Percentiles rank a stretch among this genome's conserved stretches.
These are phyloP conservation scores for Russula earlei DNA, from an alignment of 768 basidiomycete genomes.

Conservation along the genomic window DNA sequence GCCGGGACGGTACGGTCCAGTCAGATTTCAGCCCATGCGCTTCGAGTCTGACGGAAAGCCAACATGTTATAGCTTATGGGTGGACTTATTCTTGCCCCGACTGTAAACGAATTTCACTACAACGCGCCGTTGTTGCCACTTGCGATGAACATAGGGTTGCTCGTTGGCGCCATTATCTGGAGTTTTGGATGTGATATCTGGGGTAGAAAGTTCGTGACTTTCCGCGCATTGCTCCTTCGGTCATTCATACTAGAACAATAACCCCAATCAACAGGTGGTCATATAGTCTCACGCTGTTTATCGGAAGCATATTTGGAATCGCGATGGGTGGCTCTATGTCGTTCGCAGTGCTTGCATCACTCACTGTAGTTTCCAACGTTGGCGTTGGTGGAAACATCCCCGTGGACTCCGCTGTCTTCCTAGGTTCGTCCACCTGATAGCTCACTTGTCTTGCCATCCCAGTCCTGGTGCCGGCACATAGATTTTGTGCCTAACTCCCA, in stretches of 20 bases:
- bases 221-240: neutral
- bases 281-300: slow-evolving; percentile 46
- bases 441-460: neutral
- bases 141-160: slow-evolving; percentile 43
- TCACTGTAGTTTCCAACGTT: slow-evolving; percentile 37
- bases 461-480: slow-evolving; percentile 12
- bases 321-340: slow-evolving; percentile 38
- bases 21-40: neutral
- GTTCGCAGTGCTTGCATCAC: slow-evolving; percentile 40
- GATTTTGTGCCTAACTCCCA: slow-evolving; percentile 45
- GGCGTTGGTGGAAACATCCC: slow-evolving; percentile 53
- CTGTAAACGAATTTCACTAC: slow-evolving; percentile 40
- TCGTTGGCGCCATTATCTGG: slow-evolving; percentile 43
- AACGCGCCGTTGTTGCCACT: slow-evolving; percentile 40
- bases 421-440: slow-evolving; percentile 27
- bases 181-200: slow-evolving; percentile 42
- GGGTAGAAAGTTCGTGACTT: slow-evolving; percentile 34
- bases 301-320: slow-evolving; percentile 45
- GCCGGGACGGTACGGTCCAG: slow-evolving; percentile 53
- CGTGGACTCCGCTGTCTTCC: slow-evolving; percentile 43
- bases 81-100: slow-evolving; percentile 39
- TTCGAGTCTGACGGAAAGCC: neutral
- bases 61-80: slow-evolving; percentile 28
- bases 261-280: slow-evolving; percentile 30
- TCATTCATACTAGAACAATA: no score